Percentiles rank a stretch among this genome's conserved stretches.
These are phyloP conservation scores for Aspergillus jensenii DNA, from an alignment of 2,329 filamentous ascomycete species.

Conservation along the genomic window DNA sequence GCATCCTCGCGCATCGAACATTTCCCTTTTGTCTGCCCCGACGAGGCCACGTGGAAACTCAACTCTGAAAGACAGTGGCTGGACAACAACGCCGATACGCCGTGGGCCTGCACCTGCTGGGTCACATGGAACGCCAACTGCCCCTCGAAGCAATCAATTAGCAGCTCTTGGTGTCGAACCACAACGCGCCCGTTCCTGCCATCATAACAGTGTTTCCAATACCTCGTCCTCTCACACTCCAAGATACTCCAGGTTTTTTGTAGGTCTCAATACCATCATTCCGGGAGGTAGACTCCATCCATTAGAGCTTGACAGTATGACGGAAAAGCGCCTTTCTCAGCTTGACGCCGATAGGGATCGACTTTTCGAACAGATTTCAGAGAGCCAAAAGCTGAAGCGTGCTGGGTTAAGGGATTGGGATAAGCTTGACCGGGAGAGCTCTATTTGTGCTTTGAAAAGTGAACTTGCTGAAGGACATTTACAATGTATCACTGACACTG, in stretches of 20 bases:
- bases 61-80: slow-evolving; percentile 34
- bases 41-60: slow-evolving; percentile 46
- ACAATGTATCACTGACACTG: slow-evolving; percentile 46
- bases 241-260: slow-evolving; percentile 41
- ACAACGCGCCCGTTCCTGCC: slow-evolving; percentile 37
- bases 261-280: slow-evolving; percentile 39
- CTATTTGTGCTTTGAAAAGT: slow-evolving; percentile 47
- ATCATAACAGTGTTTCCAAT: slow-evolving; percentile 37
- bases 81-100: slow-evolving; percentile 33
- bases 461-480: slow-evolving; percentile 50
- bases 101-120: slow-evolving; percentile 30
- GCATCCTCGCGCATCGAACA: slow-evolving; percentile 38
- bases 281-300: slow-evolving; percentile 44
- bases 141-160: slow-evolving; percentile 36
- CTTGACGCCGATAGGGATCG: slow-evolving; percentile 47
- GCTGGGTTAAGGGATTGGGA: slow-evolving; percentile 49
- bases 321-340: slow-evolving; percentile 46
- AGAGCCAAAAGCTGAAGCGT: slow-evolving; percentile 46
- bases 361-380: slow-evolving; percentile 44
- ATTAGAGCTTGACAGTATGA: slow-evolving; percentile 36
- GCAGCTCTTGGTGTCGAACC: slow-evolving; percentile 25
- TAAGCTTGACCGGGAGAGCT: slow-evolving; percentile 47
- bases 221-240: slow-evolving; percentile 39
- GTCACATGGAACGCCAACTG: slow-evolving; percentile 36
- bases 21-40: slow-evolving; percentile 47